Evolutionary conservation across 163 green algal genomes (phyloP).

Genomic region (Volvox carteri): DNA sequence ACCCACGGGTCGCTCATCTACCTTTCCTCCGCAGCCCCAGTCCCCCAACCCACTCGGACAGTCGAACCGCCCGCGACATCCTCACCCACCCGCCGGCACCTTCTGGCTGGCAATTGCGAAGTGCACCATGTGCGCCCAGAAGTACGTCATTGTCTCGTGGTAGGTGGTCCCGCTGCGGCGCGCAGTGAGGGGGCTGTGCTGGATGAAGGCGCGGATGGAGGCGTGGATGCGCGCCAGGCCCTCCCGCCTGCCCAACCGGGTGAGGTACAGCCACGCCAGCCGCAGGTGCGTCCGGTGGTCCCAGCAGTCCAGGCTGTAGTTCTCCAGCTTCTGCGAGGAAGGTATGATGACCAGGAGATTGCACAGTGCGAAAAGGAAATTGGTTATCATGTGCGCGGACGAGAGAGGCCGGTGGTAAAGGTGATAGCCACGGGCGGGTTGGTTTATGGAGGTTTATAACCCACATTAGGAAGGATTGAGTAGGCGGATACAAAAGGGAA

Average conservation of each 20-base stretch:
- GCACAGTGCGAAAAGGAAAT: too few relatives aligned
- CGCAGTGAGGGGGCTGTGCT: constrained; percentile 34
- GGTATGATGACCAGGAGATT: too few relatives aligned
- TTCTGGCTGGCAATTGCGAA: constrained; percentile 52
- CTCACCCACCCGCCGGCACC: constrained; percentile 6
- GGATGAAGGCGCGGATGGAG: constrained; percentile 59
- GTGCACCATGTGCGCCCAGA: constrained; percentile 64
- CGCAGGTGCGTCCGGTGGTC: constrained; percentile 62
- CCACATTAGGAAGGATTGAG: too few relatives aligned
- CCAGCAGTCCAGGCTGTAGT: constrained; percentile 49
- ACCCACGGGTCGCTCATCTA: too few relatives aligned
- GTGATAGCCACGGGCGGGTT: too few relatives aligned
- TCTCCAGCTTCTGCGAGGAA: constrained; percentile 47
- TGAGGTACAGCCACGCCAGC: constrained; percentile 59
- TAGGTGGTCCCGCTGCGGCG: constrained; percentile 58
- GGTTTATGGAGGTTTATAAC: too few relatives aligned
- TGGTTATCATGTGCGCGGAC: too few relatives aligned
- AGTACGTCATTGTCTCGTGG: constrained; percentile 67
- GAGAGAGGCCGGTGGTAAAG: too few relatives aligned
- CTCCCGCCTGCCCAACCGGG: constrained; percentile 47
- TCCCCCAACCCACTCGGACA: too few relatives aligned
- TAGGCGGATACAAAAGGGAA: too few relatives aligned
- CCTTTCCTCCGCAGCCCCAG: too few relatives aligned
- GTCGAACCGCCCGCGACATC: too few relatives aligned
- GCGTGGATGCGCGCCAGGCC: constrained; percentile 56